A percentile compares a stretch with the other conserved stretches of the same genome.
Conservation (phyloP, 1,139 yeast species). For the Kodamaea fungicola region DNA sequence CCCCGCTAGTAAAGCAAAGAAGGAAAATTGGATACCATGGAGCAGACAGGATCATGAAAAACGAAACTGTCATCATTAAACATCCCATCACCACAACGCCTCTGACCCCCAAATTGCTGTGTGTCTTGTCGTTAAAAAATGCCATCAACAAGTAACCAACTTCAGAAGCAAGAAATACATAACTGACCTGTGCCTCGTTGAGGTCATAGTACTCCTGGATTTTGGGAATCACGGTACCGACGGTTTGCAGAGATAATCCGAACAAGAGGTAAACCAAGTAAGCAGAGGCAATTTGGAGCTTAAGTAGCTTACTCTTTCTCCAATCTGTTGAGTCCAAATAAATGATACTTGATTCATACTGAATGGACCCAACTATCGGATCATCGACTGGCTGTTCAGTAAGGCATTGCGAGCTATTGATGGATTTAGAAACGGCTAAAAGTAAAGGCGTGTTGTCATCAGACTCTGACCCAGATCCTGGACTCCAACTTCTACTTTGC, state of each 20-base stretch:
- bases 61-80: conserved; percentile 28
- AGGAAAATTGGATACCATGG: conserved; percentile 39
- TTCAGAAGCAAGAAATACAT: conserved; percentile 32
- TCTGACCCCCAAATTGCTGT: conserved; percentile 30
- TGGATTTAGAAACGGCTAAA: no score
- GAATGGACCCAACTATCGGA: not conserved
- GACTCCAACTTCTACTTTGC: no score
- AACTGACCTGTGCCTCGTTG: conserved; percentile 37
- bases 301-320: conserved; percentile 31
- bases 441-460: not conserved
- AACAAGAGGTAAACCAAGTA: conserved; percentile 39
- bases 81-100: conserved; percentile 38
- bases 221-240: conserved; percentile 54
- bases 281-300: conserved; percentile 38
- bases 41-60: conserved; percentile 22
- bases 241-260: conserved; percentile 57
- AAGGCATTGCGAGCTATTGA: no score
- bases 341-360: conserved; percentile 25
- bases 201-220: conserved; percentile 43
- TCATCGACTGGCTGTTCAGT: not conserved
- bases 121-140: conserved; percentile 28
- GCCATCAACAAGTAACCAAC: conserved; percentile 43
- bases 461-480: no score
- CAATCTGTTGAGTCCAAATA: conserved; percentile 39
- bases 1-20: conserved; percentile 40